Base-by-base conservation (phyloP, 345 rosid genomes). In the Lepidium africanum region DNA sequence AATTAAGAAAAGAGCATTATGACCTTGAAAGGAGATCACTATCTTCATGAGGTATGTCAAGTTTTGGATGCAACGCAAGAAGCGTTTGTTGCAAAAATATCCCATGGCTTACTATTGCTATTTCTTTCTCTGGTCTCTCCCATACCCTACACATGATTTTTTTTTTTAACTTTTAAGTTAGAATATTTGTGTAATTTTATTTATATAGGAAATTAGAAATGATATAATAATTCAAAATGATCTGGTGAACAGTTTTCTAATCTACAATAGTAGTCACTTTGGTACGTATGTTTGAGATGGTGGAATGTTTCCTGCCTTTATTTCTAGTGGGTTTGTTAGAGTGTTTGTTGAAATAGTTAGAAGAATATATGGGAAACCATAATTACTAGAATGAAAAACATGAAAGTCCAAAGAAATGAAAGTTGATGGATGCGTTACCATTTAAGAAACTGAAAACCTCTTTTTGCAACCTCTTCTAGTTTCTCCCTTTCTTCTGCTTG, bases 91-190 rank as follows among this genome's bases (percentile, higher is more conserved):
- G 84, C 74, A 93, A 80, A 77, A 90, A 84, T 10, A 83, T 83
- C 9, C 92, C 81, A 37, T 90, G 97, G 75, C 86, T 81, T 6
- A 93, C 94, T 10, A 93, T 38, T 46, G 87, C 98, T 50, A 93
- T 84, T 72, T 93, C 92, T 70, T 79, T 85, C 83, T 93, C 98
- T 48, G 80, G 81, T 12, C 96, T 75, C 45, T 89, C 80, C 85
- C 89, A 82, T 76, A 88, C 25, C 97, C 96, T 88, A 68, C 17
- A 57, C 63, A 25, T 21, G 23, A 2, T 25, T 25, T 25, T 25
- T 25, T 25, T 25, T 25, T 25, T 2, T 2, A 21, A 21, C 1
- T 21, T 21, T 2, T 21, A 21, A 1, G 2, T 21, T 21, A 21
- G 23, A 21, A 21, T 21, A 21, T 21, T 21, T 21, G 1, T 21